Percentiles rank a stretch among this genome's conserved stretches.
Evolutionary conservation across 768 basidiomycete species (phyloP).

Genomic region (Lentinula edodes): DNA sequence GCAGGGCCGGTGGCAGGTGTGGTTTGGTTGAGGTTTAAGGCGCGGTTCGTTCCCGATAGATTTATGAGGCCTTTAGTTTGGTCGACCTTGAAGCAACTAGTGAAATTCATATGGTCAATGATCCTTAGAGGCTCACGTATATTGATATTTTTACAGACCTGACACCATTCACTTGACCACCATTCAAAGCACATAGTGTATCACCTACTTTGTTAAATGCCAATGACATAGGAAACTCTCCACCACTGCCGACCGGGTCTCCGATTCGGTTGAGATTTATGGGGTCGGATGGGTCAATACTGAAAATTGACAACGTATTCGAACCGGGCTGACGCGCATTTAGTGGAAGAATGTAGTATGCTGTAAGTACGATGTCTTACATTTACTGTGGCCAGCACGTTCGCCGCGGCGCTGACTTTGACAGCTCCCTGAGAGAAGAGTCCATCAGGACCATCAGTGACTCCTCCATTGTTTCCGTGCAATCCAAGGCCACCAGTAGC

Average conservation of each 20-base stretch:
- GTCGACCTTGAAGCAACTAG: constrained; percentile 41
- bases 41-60: constrained; percentile 34
- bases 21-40: constrained; percentile 42
- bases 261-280: constrained; percentile 24
- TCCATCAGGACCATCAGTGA: constrained; percentile 16
- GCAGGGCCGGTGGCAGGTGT: constrained; percentile 45
- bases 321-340: constrained; percentile 26
- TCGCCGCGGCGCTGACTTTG: constrained; percentile 12
- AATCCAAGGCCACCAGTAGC: constrained; percentile 15
- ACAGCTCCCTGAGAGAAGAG: constrained; percentile 21
- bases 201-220: constrained; percentile 25
- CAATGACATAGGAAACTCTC: constrained; percentile 34
- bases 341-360: background rate
- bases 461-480: constrained; percentile 15
- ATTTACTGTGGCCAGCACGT: constrained; percentile 17
- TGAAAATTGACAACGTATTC: constrained; percentile 30
- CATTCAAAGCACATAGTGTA: constrained; percentile 29
- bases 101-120: background rate
- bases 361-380: constrained; percentile 4
- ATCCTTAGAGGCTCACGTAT: too few relatives aligned
- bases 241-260: constrained; percentile 26
- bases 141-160: constrained; percentile 15
- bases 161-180: constrained; percentile 29
- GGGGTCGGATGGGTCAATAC: constrained; percentile 27
- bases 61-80: constrained; percentile 31